Percentiles rank a stretch among this genome's conserved stretches.
These are phyloP conservation scores for Candida insectalens DNA, from an alignment of 805 yeast species.

Conservation along the genomic window DNA sequence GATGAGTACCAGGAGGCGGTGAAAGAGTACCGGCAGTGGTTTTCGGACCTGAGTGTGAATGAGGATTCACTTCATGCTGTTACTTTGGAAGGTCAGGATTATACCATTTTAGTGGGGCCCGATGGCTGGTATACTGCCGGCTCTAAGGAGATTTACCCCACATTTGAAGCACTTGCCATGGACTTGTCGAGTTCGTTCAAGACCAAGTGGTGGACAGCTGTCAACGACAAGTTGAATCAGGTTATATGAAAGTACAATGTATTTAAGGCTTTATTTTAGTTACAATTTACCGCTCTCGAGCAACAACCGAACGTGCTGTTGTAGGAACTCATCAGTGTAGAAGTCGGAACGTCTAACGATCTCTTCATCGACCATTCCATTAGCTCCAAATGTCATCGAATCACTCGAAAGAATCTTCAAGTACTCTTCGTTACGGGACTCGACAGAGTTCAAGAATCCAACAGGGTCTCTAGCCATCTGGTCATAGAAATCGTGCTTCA, in stretches of 20 bases:
- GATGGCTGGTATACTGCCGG: constrained; percentile 3
- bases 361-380: constrained; percentile 57
- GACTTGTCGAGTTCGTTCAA: neutral
- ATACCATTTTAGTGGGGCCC: neutral
- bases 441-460: constrained; percentile 60
- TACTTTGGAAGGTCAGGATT: neutral
- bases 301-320: constrained; percentile 70
- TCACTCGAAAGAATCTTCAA: constrained; percentile 83
- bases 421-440: constrained; percentile 73
- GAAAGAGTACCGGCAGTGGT: constrained; percentile 3
- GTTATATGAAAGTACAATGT: neutral
- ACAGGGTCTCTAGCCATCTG: constrained; percentile 72
- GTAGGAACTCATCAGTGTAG: constrained; percentile 68
- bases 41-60: neutral
- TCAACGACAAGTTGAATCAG: constrained; percentile 1
- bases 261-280: neutral
- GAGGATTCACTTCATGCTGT: neutral
- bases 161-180: constrained; percentile 3
- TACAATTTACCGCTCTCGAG: constrained; percentile 46
- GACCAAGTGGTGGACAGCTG: constrained; percentile 1
- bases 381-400: constrained; percentile 25
- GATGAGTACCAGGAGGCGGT: constrained; percentile 3
- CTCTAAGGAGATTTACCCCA: constrained; percentile 1
- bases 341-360: constrained; percentile 75
- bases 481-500: constrained; percentile 71